Percentiles rank a stretch among this genome's conserved stretches.
These are phyloP conservation scores for Aspergillus arachidicola DNA, from an alignment of 2,329 filamentous ascomycete species.

Conservation along the genomic window DNA sequence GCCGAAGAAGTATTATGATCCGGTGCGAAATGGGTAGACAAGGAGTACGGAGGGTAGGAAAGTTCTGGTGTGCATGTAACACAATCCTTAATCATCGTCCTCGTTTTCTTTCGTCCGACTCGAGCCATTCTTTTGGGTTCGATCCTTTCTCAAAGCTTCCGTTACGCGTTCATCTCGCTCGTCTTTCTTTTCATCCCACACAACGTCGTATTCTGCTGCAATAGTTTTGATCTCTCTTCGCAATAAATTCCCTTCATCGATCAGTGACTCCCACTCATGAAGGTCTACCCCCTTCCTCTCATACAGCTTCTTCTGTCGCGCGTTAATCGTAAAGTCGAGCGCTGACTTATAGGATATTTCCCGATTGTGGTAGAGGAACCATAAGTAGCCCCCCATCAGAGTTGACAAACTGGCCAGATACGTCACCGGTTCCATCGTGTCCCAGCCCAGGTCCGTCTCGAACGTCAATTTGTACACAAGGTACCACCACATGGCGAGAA, in stretches of 20 bases:
- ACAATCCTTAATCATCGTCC: constrained; percentile 9
- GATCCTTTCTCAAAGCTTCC: constrained; percentile 55
- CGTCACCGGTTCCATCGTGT: constrained; percentile 86
- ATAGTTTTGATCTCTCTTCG: constrained; percentile 77
- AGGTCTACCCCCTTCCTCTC: constrained; percentile 74
- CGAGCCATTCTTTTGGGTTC: constrained; percentile 39
- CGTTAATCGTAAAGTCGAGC: constrained; percentile 81
- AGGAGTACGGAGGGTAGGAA: background rate
- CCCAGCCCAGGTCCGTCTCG: constrained; percentile 79
- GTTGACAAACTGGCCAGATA: constrained; percentile 85
- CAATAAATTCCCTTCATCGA: constrained; percentile 78
- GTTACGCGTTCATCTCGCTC: constrained; percentile 65
- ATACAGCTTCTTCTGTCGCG: constrained; percentile 77
- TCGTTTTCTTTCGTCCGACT: constrained; percentile 4
- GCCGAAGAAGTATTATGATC: constrained; percentile 45
- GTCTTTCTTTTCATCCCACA: constrained; percentile 79
- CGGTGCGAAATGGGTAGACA: constrained; percentile 39
- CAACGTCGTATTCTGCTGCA: constrained; percentile 84
- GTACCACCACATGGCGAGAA: constrained; percentile 77
- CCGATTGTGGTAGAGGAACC: constrained; percentile 90
- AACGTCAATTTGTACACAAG: constrained; percentile 72
- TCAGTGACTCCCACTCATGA: constrained; percentile 73
- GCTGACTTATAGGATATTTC: constrained; percentile 86
- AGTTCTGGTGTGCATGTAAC: background rate
- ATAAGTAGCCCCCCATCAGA: constrained; percentile 87